Evolutionary conservation across 2,329 filamentous ascomycete genomes (phyloP), one percentile per base, ranked within the genome.

Genomic region (Alternaria sp.): DNA sequence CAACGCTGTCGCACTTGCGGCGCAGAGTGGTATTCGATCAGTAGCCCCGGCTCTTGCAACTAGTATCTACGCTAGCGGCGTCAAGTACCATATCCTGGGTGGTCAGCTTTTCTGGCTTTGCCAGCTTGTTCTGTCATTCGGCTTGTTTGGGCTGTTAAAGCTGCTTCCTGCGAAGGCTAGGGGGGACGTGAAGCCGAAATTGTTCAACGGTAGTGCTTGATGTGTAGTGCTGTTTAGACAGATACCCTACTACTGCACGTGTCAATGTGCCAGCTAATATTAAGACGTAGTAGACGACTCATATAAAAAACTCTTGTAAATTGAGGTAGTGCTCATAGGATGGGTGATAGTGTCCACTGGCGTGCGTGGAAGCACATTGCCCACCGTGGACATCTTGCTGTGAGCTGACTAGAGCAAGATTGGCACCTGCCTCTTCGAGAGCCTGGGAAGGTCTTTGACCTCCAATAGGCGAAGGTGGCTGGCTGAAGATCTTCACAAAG

Each of bases 81-180:
- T 89, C 3, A 84, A 86, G 44, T 84, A 85, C 13, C 86, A 90
- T 65, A 85, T 90, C 58, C 71, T 91, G 0, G 77, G 84, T 43
- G 91, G 92, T 0, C 88, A 94, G 67, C 78, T 90, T 5, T 86
- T 89, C 51, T 92, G 90, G 89, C 70, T 88, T n/a, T 69, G 90
- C 11, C 74, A 90, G 67, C 70, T 85, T 4, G 32, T 68, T 4
- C 28, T 77, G 6, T 70, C 72, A 3, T 26, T 62, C n/a, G 73
- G 71, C 0, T 49, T 76, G 12, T 13, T 67, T 40, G 50, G 19
- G 0, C 10, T 73, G 15, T 46, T 76, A 25, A 72, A 61, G 40
- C 28, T 65, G 4, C 47, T 77, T n/a, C 75, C 75, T 8, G 69
- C 65, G n/a, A 73, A 74, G 51, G 74, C 66, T 5, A 68, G 67